Evolutionary conservation across 129 eudicot genomes (phyloP).

Genomic region (Centella asiatica): DNA sequence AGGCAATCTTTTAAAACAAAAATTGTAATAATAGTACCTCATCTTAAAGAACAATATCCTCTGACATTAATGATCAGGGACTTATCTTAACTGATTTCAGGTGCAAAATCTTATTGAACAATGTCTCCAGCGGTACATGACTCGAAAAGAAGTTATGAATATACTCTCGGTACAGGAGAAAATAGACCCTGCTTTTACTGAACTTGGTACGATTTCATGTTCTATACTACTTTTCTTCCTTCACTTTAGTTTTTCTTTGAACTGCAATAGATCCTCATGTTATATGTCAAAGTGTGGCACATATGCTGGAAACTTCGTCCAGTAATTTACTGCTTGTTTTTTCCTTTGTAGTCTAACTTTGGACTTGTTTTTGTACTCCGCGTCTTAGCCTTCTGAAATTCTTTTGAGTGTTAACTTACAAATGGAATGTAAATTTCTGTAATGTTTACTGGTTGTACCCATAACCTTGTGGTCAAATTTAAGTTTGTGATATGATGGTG

Average conservation of each 20-base stretch:
- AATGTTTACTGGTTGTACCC: too few relatives aligned
- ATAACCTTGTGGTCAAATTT: too few relatives aligned
- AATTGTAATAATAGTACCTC: not conserved
- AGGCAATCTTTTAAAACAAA: too few relatives aligned
- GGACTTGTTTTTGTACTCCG: not conserved
- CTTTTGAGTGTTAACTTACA: too few relatives aligned
- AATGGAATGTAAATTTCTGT: not conserved
- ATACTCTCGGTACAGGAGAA: conserved; percentile 52
- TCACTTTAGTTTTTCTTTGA: not conserved
- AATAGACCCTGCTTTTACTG: conserved; percentile 66
- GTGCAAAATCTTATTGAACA: conserved; percentile 79
- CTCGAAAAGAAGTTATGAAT: conserved; percentile 55
- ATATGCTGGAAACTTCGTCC: not conserved
- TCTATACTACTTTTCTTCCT: not conserved
- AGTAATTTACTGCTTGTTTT: not conserved
- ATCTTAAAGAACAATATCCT: not conserved
- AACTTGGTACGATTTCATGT: conserved; percentile 41
- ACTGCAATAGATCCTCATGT: not conserved
- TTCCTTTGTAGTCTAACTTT: not conserved
- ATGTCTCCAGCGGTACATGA: conserved; percentile 79
- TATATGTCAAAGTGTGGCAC: not conserved
- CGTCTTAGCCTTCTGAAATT: too few relatives aligned
- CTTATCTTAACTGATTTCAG: conserved; percentile 26
- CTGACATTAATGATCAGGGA: not conserved
- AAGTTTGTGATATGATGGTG: too few relatives aligned